A percentile compares a stretch with the other conserved stretches of the same genome.
phyloP scores from a whole-genome alignment of 1,139 yeast genomes.

The Diutina mesorugosa region DNA sequence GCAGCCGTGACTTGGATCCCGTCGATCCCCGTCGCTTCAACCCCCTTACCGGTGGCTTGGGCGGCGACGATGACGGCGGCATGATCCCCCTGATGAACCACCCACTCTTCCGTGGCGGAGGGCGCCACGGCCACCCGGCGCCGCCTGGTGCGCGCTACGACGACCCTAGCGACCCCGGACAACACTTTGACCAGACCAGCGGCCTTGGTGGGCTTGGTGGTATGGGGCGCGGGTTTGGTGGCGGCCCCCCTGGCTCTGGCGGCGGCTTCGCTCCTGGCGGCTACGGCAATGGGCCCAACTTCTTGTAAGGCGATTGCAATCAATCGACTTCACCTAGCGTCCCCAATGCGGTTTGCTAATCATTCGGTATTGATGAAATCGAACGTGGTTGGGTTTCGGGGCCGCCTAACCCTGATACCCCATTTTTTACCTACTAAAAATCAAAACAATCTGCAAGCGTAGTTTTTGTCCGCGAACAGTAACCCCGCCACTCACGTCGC shows the following conservation, averaged over 20 bases:
- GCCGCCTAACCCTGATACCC: background rate
- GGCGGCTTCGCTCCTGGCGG: background rate
- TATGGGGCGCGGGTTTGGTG: background rate
- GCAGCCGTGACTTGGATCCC: background rate
- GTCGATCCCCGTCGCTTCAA: background rate
- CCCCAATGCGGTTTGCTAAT: background rate
- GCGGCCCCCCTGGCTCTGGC: background rate
- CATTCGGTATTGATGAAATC: background rate
- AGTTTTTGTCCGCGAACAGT: background rate
- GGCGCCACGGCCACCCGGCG: background rate
- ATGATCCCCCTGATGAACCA: slow-evolving; percentile 1
- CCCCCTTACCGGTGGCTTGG: background rate
- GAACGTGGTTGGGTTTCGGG: background rate
- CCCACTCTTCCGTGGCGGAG: background rate
- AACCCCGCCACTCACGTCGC: background rate
- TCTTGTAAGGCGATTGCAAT: background rate
- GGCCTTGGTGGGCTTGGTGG: background rate
- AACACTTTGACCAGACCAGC: background rate
- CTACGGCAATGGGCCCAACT: background rate
- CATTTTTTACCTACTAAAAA: background rate
- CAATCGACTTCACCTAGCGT: background rate
- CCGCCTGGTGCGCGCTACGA: slow-evolving; percentile 1
- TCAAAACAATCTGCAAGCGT: background rate
- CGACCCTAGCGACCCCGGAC: background rate
- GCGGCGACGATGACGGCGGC: background rate